A percentile compares a stretch with the other conserved stretches of the same genome.
Conservation (phyloP, 1,139 yeast genomes). For the Protomyces gravidus region DNA sequence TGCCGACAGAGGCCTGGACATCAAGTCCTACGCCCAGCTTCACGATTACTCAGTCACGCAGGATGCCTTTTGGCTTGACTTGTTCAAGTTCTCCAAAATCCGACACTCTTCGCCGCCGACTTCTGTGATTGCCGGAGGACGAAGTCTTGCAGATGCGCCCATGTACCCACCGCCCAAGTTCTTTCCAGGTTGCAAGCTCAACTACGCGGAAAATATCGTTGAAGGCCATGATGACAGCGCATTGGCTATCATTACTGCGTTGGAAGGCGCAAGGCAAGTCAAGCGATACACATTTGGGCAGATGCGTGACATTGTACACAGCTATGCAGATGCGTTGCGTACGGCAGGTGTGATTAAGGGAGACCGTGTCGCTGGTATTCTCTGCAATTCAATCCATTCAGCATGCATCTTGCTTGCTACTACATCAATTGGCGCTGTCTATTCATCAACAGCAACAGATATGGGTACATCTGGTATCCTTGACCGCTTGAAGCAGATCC, state of each 20-base stretch:
- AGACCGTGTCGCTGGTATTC: conserved; percentile 35
- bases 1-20: neutral
- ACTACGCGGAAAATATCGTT: conserved; percentile 35
- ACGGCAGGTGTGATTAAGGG: conserved; percentile 32
- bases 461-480: conserved; percentile 34
- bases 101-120: conserved; percentile 25
- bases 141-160: conserved; percentile 30
- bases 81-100: conserved; percentile 33
- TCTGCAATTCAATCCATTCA: conserved; percentile 34
- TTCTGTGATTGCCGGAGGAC: neutral
- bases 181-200: conserved; percentile 34
- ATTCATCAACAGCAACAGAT: conserved; percentile 36
- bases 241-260: conserved; percentile 34
- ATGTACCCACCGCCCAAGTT: conserved; percentile 35
- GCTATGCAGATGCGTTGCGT: conserved; percentile 31
- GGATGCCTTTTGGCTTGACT: conserved; percentile 33
- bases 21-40: conserved; percentile 32
- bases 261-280: conserved; percentile 29
- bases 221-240: conserved; percentile 31
- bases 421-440: conserved; percentile 35
- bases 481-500: conserved; percentile 35
- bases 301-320: conserved; percentile 34
- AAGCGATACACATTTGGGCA: conserved; percentile 31
- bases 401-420: conserved; percentile 34
- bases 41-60: conserved; percentile 33